Base-by-base conservation (phyloP, 2,329 filamentous ascomycete species). In the Fusarium piperis region DNA sequence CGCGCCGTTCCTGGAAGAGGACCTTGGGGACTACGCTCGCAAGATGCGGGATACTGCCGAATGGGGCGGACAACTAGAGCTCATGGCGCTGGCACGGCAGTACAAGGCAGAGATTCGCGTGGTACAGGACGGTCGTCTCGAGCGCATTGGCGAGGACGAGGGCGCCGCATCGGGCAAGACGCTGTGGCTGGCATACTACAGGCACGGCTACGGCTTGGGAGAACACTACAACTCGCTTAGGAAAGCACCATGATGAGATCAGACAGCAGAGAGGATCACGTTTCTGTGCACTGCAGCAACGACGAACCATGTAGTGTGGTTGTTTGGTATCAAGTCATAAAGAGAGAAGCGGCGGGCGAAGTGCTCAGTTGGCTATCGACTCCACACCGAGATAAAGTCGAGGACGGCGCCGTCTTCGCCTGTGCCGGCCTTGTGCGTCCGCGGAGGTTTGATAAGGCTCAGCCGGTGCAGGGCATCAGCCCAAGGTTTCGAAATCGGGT, bases 211-310 rank as follows among this genome's bases (percentile, higher is more conserved):
- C 81, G 95, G 95, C 2, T 84, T 99, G 56, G 96, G 96, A 13
- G 96, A 98, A 84, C 96, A 99, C 83, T 99, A 99, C 83, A 99
- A 99, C 80, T 97, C 95, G 59, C 82, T 99, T 79, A 82, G 89
- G 74, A 88, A 85, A 77, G 77, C 77, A 72, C 71, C 75, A 73
- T 76, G 68, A 74, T 57, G 61, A 46, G 64, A 62, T n/a, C 28
- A 16, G 35, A 62, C 32, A 64, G 56, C 32, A 67, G 60, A 62
- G n/a, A 60, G 52, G 57, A 71, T 72, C 64, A 68, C 73, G 69
- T 70, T 73, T 71, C 61, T 74, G 70, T 64, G 59, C 71, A 64
- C 44, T 30, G 44, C 65, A 64, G 62, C 57, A 44, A 64, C 67
- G 64, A 71, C 62, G 57, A 56, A 68, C 68, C 65, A 76, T 69